Percentiles rank a stretch among this genome's conserved stretches.
phyloP scores from a whole-genome alignment of 139 green algal species.

The Tetratostichococcus sp. region DNA sequence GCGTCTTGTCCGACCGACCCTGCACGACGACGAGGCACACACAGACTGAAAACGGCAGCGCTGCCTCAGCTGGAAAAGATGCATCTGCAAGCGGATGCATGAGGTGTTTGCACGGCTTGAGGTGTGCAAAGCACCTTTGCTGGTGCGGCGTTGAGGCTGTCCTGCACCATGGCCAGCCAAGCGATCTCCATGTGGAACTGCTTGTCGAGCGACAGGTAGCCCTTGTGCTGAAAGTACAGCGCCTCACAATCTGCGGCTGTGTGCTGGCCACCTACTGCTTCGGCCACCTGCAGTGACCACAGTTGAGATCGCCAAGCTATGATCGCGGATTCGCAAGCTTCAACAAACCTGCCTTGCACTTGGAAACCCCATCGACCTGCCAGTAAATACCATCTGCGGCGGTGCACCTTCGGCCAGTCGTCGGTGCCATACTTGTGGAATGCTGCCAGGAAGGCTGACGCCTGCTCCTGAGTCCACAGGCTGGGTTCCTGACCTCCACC shows the following conservation, averaged over 20 bases:
- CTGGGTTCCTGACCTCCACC: not conserved
- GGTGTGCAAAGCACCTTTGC: not conserved
- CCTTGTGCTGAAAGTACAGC: constrained; percentile 32
- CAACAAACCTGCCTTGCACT: too few relatives aligned
- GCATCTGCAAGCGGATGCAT: not conserved
- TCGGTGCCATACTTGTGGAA: constrained; percentile 25
- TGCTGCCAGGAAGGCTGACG: constrained; percentile 13
- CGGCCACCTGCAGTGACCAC: constrained; percentile 9
- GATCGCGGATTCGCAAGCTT: too few relatives aligned
- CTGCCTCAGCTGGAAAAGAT: not conserved
- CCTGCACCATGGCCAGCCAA: constrained; percentile 36
- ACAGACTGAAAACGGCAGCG: too few relatives aligned
- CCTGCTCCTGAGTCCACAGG: not conserved
- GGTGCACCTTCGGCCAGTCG: constrained; percentile 18
- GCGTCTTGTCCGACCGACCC: not conserved
- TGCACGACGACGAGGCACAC: not conserved
- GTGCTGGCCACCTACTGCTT: constrained; percentile 10
- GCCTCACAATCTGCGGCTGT: constrained; percentile 26
- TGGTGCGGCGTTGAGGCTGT: constrained; percentile 1
- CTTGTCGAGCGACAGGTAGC: constrained; percentile 42
- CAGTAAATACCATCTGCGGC: too few relatives aligned
- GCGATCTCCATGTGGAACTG: constrained; percentile 28
- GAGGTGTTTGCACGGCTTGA: not conserved
- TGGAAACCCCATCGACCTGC: too few relatives aligned
- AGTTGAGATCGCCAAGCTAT: not conserved